Evolutionary conservation across 2,329 filamentous ascomycete genomes (phyloP), one percentile per base, ranked within the genome.

Genomic region (Aspergillus tamarii): DNA sequence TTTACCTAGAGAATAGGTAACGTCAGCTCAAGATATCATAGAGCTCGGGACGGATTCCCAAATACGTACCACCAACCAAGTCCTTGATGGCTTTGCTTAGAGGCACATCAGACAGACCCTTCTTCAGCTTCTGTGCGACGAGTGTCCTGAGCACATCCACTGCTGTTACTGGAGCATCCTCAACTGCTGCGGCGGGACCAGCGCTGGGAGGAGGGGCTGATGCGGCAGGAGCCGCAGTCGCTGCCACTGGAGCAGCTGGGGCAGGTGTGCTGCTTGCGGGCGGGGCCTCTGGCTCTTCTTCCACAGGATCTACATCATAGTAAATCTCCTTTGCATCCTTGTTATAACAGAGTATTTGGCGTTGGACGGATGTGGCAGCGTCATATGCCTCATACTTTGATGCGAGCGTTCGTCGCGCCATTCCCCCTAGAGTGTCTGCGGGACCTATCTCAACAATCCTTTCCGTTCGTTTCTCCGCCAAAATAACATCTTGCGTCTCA

Each of bases 291-390:
- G 91, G 87, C 80, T 98, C 95, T 63, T 99, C 95, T 74, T 96
- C 93, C 34, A 96, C 84, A 0, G 95, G 95, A 75, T 99, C 95
- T 52, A 96, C 94, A 77, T 97, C 94, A 81, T 99, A 99, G 85
- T 99, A 99, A 69, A 99, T 99, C 80, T 99, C 95, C 80, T 97
- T 98, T 62, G 93, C 91, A 76, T 99, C 95, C 81, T 99, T 99
- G 85, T 97, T 98, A 85, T 98, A 99, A 85, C 95, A 98, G 62
- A 99, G 88, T 77, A 99, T 97, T 80, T 98, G 94, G 78, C 95
- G 89, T 82, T 97, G 94, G 50, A 98, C 90, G 9, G 94, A 97
- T 75, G 94, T 94, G 66, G 95, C 95, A 62, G 95, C 95, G 82
- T 99, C 95, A 82, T 97, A 97, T 67, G 94, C 94, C 85, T 99